Evolutionary conservation across 129 eudicot species (phyloP).

Genomic region (Flaveria robusta): DNA sequence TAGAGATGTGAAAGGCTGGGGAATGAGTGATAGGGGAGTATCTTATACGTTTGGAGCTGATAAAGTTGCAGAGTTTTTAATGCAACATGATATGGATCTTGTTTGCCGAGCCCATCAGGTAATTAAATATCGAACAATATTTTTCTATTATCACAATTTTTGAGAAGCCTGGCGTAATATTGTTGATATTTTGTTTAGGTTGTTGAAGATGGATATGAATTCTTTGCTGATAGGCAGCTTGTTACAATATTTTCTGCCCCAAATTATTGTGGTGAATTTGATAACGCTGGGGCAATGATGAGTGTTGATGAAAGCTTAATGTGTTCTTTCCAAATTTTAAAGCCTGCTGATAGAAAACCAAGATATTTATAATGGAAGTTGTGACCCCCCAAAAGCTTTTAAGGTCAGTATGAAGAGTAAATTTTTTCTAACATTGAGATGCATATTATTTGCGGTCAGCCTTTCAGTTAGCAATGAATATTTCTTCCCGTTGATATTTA

Average conservation of each 20-base stretch:
- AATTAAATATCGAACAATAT: neutral
- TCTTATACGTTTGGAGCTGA: slow-evolving; percentile 74
- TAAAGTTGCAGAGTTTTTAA: slow-evolving; percentile 67
- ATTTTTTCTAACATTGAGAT: neutral
- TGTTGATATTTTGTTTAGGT: slow-evolving; percentile 39
- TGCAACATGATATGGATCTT: slow-evolving; percentile 81
- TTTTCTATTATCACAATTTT: neutral
- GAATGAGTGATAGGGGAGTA: slow-evolving; percentile 76
- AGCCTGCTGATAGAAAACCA: slow-evolving; percentile 62
- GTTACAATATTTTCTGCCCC: slow-evolving; percentile 77
- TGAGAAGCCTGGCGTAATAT: neutral
- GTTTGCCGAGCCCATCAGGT: slow-evolving; percentile 87
- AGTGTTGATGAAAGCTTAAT: slow-evolving; percentile 76
- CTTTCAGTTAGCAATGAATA: neutral
- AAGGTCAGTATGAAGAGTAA: slow-evolving; percentile 41
- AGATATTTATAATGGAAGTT: slow-evolving; percentile 44
- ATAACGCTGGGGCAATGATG: slow-evolving; percentile 85
- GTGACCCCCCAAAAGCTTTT: slow-evolving; percentile 19
- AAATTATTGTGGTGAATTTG: slow-evolving; percentile 76
- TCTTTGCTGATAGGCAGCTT: slow-evolving; percentile 76
- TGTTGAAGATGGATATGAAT: slow-evolving; percentile 81
- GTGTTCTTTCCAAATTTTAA: slow-evolving; percentile 78
- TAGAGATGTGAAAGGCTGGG: slow-evolving; percentile 71
- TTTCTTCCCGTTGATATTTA: neutral
- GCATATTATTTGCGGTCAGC: neutral